phyloP scores from a whole-genome alignment of 306 rosid genomes.

The Cucurbita pepo region DNA sequence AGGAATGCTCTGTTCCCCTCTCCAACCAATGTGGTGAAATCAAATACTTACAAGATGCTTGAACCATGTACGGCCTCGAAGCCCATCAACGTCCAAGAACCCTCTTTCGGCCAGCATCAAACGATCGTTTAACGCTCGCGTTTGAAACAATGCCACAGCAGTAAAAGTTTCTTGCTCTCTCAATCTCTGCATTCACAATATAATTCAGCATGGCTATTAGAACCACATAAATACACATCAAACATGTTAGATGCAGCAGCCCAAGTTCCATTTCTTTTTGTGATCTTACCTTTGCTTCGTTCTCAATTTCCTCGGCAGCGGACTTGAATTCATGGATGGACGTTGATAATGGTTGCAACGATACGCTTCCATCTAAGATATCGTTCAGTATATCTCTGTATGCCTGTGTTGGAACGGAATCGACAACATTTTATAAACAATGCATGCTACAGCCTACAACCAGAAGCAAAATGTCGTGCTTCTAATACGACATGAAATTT shows the following conservation, averaged over 20 bases:
- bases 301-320: slow-evolving; percentile 52
- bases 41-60: slow-evolving; percentile 71
- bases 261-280: not conserved
- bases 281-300: slow-evolving; percentile 43
- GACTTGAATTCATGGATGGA: slow-evolving; percentile 55
- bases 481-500: not conserved
- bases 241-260: not conserved
- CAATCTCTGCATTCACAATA: slow-evolving; percentile 30
- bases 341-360: slow-evolving; percentile 33
- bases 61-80: slow-evolving; percentile 56
- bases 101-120: slow-evolving; percentile 62
- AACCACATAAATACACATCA: not conserved
- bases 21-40: not conserved
- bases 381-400: slow-evolving; percentile 36
- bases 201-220: not conserved
- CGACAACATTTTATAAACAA: not conserved
- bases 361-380: slow-evolving; percentile 26
- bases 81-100: slow-evolving; percentile 63
- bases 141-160: slow-evolving; percentile 26
- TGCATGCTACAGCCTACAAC: not conserved
- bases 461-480: not conserved
- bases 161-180: slow-evolving; percentile 24
- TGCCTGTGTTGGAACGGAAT: slow-evolving; percentile 20
- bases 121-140: slow-evolving; percentile 57
- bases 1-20: too few species aligned